Evolutionary conservation across 805 yeast genomes (phyloP).

Genomic region (Yarrowia keelungensis): DNA sequence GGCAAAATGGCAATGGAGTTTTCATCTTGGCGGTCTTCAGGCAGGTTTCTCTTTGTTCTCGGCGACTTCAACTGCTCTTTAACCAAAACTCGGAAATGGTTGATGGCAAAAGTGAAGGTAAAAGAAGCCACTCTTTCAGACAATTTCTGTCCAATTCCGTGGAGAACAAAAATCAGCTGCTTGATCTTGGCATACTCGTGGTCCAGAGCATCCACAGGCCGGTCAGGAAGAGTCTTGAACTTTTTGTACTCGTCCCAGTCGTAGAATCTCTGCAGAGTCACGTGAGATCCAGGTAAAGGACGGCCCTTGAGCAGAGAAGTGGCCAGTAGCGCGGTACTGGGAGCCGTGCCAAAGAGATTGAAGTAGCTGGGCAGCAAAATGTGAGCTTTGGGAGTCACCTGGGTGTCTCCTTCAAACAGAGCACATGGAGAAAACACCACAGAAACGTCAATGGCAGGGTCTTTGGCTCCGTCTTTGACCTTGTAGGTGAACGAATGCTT

Average conservation of each 20-base stretch:
- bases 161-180: conserved; percentile 80
- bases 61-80: conserved; percentile 44
- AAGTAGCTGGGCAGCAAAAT: conserved; percentile 25
- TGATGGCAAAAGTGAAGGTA: conserved; percentile 78
- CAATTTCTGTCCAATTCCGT: conserved; percentile 92
- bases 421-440: conserved; percentile 48
- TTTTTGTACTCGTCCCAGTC: conserved; percentile 49
- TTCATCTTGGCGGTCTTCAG: conserved; percentile 40
- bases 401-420: conserved; percentile 42
- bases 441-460: conserved; percentile 40
- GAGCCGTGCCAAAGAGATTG: conserved; percentile 38
- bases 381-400: conserved; percentile 20
- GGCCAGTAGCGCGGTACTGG: conserved; percentile 40
- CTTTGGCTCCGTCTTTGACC: conserved; percentile 38
- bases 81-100: conserved; percentile 50
- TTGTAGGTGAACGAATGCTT: conserved; percentile 43
- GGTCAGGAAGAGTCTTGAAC: conserved; percentile 44
- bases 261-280: conserved; percentile 47
- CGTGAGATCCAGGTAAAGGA: conserved; percentile 42
- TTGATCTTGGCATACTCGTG: conserved; percentile 54
- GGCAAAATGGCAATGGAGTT: conserved; percentile 60
- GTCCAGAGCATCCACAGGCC: conserved; percentile 45
- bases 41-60: conserved; percentile 42
- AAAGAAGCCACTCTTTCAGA: conserved; percentile 81
- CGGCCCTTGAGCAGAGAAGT: conserved; percentile 43